Evolutionary conservation across 1,284 basidiomycete genomes (phyloP).

Genomic region (Apiotrichum veenhuisii): DNA sequence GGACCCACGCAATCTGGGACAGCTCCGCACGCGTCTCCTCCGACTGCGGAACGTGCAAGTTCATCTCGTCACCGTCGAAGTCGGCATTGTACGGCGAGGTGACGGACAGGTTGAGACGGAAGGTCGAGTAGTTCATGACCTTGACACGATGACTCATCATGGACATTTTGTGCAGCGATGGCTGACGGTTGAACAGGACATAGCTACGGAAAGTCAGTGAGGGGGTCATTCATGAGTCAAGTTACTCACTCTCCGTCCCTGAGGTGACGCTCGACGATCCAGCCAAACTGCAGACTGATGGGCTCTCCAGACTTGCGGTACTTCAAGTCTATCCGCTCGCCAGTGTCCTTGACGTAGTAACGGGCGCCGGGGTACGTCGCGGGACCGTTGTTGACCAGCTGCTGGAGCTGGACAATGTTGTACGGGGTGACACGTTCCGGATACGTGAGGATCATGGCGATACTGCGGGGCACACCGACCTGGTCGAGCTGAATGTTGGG

Average conservation of each 20-base stretch:
- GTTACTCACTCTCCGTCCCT: constrained; percentile 89
- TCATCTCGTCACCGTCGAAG: constrained; percentile 99
- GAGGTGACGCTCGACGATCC: constrained; percentile 97
- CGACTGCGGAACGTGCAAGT: constrained; percentile 97
- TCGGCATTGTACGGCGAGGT: constrained; percentile 71
- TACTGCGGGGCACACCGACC: constrained; percentile 94
- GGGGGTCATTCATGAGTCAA: constrained; percentile 11
- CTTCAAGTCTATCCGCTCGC: constrained; percentile 93
- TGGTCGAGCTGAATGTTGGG: constrained; percentile 95
- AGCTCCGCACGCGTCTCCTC: constrained; percentile 99
- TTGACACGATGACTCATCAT: constrained; percentile 99
- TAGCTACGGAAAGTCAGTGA: too few species aligned
- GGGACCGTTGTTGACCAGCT: constrained; percentile 94
- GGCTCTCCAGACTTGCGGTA: constrained; percentile 98
- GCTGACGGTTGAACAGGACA: constrained; percentile 97
- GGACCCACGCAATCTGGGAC: constrained; percentile 95
- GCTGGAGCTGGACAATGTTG: constrained; percentile 91
- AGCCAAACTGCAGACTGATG: constrained; percentile 87
- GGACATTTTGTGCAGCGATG: constrained; percentile 98
- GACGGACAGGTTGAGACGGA: constrained; percentile 53
- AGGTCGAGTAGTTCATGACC: constrained; percentile 94
- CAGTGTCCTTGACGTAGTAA: constrained; percentile 96
- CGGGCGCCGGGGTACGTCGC: constrained; percentile 93
- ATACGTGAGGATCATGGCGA: constrained; percentile 96
- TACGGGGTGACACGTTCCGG: constrained; percentile 98